Conservation (phyloP, 768 basidiomycete genomes). For the Suillus fuscotomentosus region DNA sequence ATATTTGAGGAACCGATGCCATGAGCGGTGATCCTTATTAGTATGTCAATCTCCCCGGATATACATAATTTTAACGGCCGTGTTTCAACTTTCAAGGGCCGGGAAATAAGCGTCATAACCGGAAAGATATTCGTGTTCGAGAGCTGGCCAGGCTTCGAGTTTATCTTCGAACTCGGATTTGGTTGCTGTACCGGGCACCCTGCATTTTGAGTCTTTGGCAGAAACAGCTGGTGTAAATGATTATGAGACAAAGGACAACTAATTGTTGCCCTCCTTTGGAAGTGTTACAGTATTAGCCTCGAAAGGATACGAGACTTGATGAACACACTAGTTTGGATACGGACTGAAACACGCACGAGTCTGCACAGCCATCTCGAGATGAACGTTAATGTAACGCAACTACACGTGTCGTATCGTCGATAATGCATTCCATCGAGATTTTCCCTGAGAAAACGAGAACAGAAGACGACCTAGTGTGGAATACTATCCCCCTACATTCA, state of each 20-base stretch:
- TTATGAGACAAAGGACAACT: background rate
- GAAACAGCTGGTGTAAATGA: background rate
- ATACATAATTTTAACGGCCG: background rate
- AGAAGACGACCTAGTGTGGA: background rate
- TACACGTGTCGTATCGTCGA: background rate
- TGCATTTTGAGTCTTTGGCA: background rate
- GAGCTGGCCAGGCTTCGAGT: background rate
- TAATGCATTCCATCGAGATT: background rate
- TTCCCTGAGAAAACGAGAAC: background rate
- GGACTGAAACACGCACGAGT: background rate
- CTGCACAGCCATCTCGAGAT: background rate
- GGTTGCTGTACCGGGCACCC: background rate
- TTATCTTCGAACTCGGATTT: background rate
- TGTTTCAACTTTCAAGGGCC: background rate
- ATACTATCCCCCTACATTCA: too few species aligned
- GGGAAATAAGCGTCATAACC: constrained; percentile 1
- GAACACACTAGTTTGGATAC: background rate
- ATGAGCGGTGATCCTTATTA: too few species aligned
- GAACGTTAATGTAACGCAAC: background rate
- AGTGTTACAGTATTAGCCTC: background rate
- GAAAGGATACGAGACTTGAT: background rate
- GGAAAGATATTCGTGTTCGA: background rate
- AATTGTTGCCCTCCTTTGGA: background rate
- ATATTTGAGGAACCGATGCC: background rate
- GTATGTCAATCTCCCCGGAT: background rate